Evolutionary conservation across 345 rosid genomes (phyloP).

Genomic region (Rhodamnia argentea): DNA sequence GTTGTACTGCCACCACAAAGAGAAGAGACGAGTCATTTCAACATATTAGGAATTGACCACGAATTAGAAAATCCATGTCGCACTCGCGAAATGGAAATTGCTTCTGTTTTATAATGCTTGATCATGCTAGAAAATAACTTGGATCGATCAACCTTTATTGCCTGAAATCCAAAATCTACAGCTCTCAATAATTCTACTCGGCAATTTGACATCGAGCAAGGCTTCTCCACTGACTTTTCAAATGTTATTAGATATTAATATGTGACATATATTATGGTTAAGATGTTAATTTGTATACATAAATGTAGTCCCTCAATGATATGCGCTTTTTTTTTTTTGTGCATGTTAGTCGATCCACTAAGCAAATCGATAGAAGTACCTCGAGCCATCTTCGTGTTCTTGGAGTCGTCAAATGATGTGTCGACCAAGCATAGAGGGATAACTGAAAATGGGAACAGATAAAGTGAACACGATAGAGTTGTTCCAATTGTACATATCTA

Average conservation of each 20-base stretch:
- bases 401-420: neutral
- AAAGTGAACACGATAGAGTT: neutral
- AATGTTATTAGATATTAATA: neutral
- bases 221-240: neutral
- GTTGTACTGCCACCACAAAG: neutral
- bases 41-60: neutral
- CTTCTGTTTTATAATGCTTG: neutral
- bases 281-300: neutral
- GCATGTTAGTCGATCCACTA: neutral
- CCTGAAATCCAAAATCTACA: neutral
- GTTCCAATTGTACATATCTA: neutral
- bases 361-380: neutral
- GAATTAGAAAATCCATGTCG: neutral
- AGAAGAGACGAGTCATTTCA: neutral
- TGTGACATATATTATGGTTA: no score
- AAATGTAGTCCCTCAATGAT: neutral
- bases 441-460: neutral
- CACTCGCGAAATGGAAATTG: neutral
- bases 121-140: neutral
- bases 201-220: neutral
- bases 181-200: neutral
- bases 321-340: neutral
- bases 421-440: neutral
- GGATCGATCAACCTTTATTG: neutral
- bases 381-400: neutral